Conservation (phyloP, 1,139 yeast species). For the Geotrichum macrosporum region DNA sequence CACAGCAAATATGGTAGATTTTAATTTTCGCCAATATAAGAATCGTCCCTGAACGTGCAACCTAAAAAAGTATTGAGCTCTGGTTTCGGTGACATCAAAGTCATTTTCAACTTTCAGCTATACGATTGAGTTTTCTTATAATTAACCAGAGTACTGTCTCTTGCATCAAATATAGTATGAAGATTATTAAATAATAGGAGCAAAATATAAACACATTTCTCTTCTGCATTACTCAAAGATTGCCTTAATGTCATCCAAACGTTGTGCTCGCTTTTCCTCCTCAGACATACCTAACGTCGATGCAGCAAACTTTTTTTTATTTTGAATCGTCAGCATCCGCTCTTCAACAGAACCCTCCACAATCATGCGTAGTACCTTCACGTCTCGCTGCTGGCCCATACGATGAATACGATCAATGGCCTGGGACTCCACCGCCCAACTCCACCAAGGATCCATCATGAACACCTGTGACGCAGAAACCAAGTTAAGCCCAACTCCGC, state of each 20-base stretch:
- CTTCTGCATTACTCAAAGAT: constrained; percentile 61
- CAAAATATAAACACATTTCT: too few species aligned
- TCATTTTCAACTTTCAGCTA: too few species aligned
- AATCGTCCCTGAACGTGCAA: too few species aligned
- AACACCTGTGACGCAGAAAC: constrained; percentile 84
- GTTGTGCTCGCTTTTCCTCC: constrained; percentile 63
- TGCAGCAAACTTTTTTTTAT: constrained; percentile 77
- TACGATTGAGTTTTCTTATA: too few species aligned
- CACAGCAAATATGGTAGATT: too few species aligned
- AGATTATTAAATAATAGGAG: too few species aligned
- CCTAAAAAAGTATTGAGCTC: too few species aligned
- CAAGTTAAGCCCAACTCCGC: constrained; percentile 90
- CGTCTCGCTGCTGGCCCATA: constrained; percentile 75
- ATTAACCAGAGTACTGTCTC: too few species aligned
- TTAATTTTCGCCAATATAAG: too few species aligned
- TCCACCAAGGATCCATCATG: constrained; percentile 99
- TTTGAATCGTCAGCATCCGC: constrained; percentile 83
- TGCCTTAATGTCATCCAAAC: constrained; percentile 77
- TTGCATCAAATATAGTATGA: too few species aligned
- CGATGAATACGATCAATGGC: constrained; percentile 93
- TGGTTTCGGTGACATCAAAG: too few species aligned
- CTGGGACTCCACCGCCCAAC: constrained; percentile 88
- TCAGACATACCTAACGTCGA: constrained; percentile 80
- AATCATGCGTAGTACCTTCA: constrained; percentile 74
- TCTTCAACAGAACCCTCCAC: constrained; percentile 85